Percentiles rank a stretch among this genome's conserved stretches.
Conservation (phyloP, 192 early-diverging fungal genomes). For the Podila minutissima region DNA sequence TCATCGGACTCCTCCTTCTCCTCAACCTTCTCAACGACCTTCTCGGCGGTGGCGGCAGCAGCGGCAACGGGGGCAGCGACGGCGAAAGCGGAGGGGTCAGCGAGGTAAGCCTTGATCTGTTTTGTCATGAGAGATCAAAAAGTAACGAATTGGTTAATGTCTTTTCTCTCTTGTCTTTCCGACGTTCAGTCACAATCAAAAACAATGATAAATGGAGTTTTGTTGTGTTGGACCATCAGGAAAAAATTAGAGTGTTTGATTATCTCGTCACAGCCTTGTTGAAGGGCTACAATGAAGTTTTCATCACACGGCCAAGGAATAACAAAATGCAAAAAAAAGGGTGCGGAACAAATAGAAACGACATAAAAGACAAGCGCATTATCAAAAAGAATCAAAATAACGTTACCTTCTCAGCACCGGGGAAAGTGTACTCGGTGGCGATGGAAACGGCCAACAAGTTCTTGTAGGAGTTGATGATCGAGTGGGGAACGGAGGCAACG, state of each 20-base stretch:
- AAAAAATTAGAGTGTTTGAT: conserved; percentile 79
- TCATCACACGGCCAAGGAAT: conserved; percentile 52
- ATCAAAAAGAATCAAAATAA: neutral
- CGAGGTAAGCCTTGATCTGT: conserved; percentile 94
- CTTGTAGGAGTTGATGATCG: conserved; percentile 98
- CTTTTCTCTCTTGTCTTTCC: neutral
- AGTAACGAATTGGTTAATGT: conserved; percentile 6
- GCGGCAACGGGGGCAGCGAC: conserved; percentile 79
- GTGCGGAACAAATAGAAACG: conserved; percentile 8
- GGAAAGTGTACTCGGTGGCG: conserved; percentile 91
- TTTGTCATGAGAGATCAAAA: conserved; percentile 7
- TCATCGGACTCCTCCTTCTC: conserved; percentile 87
- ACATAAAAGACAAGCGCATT: neutral
- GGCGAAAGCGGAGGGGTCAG: conserved; percentile 90
- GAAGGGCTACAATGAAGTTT: conserved; percentile 53
- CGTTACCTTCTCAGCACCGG: conserved; percentile 81
- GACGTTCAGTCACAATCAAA: neutral
- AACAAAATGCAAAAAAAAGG: conserved; percentile 1
- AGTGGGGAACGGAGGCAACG: conserved; percentile 93
- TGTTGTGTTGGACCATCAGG: conserved; percentile 63
- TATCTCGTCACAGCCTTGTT: conserved; percentile 52
- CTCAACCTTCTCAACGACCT: conserved; percentile 69
- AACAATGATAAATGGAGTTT: neutral
- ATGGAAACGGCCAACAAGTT: conserved; percentile 92
- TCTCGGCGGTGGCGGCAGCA: conserved; percentile 63